Evolutionary conservation across 257 asterid species (phyloP).

Genomic region (Gentiana macrophylla): DNA sequence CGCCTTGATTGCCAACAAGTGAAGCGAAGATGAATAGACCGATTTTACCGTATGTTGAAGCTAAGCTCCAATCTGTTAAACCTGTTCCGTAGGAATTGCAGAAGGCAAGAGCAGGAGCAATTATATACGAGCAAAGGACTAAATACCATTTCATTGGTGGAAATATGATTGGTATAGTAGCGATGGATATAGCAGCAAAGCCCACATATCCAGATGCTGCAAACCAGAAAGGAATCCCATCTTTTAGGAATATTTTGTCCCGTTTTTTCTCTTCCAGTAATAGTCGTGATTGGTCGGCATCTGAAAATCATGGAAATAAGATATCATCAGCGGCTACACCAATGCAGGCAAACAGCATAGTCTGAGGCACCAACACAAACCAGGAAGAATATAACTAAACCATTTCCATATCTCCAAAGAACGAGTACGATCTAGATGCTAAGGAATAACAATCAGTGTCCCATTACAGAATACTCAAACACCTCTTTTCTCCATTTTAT

Average conservation of each 20-base stretch:
- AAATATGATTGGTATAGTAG: conserved; percentile 64
- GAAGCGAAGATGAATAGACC: conserved; percentile 90
- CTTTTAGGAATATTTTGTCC: conserved; percentile 63
- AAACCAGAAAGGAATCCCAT: conserved; percentile 69
- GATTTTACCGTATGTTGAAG: conserved; percentile 84
- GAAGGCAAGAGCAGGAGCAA: conserved; percentile 98
- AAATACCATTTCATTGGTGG: conserved; percentile 93
- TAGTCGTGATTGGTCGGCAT: conserved; percentile 37
- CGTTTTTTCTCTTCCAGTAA: conserved; percentile 51
- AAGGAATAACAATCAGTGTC: not conserved
- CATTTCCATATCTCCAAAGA: not conserved
- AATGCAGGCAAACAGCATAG: not conserved
- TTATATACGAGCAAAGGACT: conserved; percentile 74
- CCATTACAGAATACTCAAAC: not conserved
- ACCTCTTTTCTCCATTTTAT: too few relatives aligned
- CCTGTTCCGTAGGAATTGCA: conserved; percentile 94
- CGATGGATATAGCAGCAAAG: conserved; percentile 79
- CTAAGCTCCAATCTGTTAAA: conserved; percentile 90
- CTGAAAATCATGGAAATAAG: conserved; percentile 19
- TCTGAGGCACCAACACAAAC: not conserved
- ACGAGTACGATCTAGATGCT: not conserved
- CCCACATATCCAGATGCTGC: conserved; percentile 85
- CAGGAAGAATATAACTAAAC: not conserved
- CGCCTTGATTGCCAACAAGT: conserved; percentile 71
- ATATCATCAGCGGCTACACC: not conserved